Evolutionary conservation across 331 rosid species (phyloP), one percentile per base, ranked within the genome.

Genomic region (Spiraea crenata): DNA sequence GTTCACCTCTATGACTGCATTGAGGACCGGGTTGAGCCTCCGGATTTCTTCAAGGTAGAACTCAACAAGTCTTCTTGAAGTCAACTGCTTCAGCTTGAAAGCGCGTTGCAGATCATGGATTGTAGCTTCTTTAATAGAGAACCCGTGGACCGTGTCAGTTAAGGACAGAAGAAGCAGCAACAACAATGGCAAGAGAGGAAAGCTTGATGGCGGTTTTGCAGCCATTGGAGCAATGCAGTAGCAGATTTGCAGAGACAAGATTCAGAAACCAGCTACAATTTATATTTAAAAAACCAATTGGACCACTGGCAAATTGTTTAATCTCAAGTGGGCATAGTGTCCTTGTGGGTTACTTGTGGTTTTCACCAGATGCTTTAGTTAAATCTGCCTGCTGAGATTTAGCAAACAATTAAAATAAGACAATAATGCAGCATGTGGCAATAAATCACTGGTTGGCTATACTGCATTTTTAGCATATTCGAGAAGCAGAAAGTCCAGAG

Each of bases 1-100:
- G 54, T 90, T 90, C 50, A 84, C 73, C 73, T 90, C 92, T 67
- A 86, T 68, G 4, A 90, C 82, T 0, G 82, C 92, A 56, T 60
- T 74, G 6, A 90, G 83, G 52, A 80, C 31, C 5, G 82, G 89
- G 39, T 86, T 86, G 51, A 88, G 82, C 60, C 20, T 82, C 47
- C 74, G 10, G 56, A 86, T 86, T 70, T 83, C 74, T 14, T 71
- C 45, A 1, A 84, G 64, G 81, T 90, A 90, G 37, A 76, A 83
- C 78, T 81, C 78, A 20, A 81, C 85, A 1, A 85, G 79, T 15
- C 71, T 60, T 45, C 78, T 83, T 0, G 86, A 81, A 9, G 82
- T 83, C 6, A 85, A 63, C 38, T 69, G 42, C 45, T 75, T 83
- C 40, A 51, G 79, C 72, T 63, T 41, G 41, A 88, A 83, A 65